Evolutionary conservation across 768 basidiomycete species (phyloP), one percentile per base, ranked within the genome.

Genomic region (Boletus pseudopeckii): DNA sequence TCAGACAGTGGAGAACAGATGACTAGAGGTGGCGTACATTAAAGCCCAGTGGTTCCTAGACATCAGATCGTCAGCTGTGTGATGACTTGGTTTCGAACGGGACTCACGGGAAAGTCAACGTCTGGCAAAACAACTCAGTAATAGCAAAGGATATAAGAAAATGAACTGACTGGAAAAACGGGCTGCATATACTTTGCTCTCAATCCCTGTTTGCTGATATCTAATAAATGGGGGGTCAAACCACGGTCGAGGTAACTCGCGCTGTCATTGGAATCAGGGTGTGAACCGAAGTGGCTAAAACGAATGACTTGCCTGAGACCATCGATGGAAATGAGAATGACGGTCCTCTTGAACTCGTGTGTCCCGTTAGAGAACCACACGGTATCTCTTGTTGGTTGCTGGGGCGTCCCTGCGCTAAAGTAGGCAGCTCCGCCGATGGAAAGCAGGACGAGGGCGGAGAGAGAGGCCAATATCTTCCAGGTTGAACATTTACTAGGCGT

Each of bases 241-340:
- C 88, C 90, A 45, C 90, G 79, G 66, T 93, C 90, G 24, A 96
- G 77, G 64, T 95, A 95, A 66, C 90, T 90, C 34, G 92, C 90
- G 50, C 91, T 91, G 55, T 55, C 1, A 32, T 2, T 6, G 15
- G 18, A 40, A 50, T 65, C 13, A 55, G 56, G 18, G 51, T 42
- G 39, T 24, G 50, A 26, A 8, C 32, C 0, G 8, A 7, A 17
- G 13, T 20, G 28, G 5, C 32, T 45, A 22, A 47, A 32, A 40
- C 22, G 22, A 40, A 42, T 13, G 45, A 59, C 70, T 74, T 61
- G 85, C 89, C 89, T 77, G 33, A 95, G 71, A 0, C 92, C 92
- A 63, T 95, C 93, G 34, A 95, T 90, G 28, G 91, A 93, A 4
- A 95, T 83, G 50, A 95, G 79, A 18, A 95, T 66, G 8, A 92